Evolutionary conservation across 2,329 filamentous ascomycete species (phyloP).

Genomic region (Domatiomyces globalis): DNA sequence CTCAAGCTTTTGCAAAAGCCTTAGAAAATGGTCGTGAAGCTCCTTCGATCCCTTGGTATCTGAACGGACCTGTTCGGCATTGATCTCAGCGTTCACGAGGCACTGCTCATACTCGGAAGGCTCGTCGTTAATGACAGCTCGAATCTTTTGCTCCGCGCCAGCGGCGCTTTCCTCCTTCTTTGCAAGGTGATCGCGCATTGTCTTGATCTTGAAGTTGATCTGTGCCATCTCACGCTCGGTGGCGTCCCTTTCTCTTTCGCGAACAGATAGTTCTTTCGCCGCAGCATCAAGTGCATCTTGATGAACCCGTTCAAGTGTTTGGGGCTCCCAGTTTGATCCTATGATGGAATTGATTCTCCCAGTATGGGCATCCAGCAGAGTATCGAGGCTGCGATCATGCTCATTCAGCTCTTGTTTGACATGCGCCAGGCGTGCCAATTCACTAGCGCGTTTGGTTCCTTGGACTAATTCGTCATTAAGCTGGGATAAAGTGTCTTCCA

Average conservation of each 20-base stretch:
- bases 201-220: conserved; percentile 57
- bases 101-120: conserved; percentile 38
- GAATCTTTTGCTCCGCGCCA: conserved; percentile 48
- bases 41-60: conserved; percentile 55
- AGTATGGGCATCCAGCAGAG: conserved; percentile 60
- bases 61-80: conserved; percentile 40
- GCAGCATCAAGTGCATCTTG: conserved; percentile 39
- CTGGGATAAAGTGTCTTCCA: conserved; percentile 59
- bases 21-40: conserved; percentile 56
- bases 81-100: conserved; percentile 37
- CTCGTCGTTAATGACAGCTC: conserved; percentile 41
- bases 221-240: conserved; percentile 60
- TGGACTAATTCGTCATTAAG: conserved; percentile 71
- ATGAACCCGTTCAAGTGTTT: conserved; percentile 57
- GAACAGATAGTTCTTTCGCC: conserved; percentile 42
- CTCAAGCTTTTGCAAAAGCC: conserved; percentile 43
- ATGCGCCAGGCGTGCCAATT: conserved; percentile 70
- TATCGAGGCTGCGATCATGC: conserved; percentile 59
- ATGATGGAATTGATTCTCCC: conserved; percentile 54
- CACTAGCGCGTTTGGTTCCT: conserved; percentile 64
- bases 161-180: conserved; percentile 50
- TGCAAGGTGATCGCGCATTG: conserved; percentile 47
- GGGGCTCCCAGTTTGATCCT: conserved; percentile 51
- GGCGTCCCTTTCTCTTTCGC: conserved; percentile 56
- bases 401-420: conserved; percentile 67